Evolutionary conservation across 768 basidiomycete genomes (phyloP).

Genomic region (Boletus rufocinnamomeus): DNA sequence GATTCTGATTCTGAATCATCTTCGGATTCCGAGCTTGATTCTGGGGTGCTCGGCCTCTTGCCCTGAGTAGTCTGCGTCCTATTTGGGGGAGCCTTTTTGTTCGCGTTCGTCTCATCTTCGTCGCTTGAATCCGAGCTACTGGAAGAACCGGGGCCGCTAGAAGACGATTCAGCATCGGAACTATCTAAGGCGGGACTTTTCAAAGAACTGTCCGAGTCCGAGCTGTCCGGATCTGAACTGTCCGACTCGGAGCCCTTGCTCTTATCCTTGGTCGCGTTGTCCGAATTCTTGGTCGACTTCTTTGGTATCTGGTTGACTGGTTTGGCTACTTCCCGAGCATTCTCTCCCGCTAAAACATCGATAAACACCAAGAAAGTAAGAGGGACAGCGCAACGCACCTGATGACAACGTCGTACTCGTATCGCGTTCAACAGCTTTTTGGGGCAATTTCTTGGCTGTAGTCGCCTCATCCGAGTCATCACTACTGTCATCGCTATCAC

Average conservation of each 20-base stretch:
- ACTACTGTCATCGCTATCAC: constrained; percentile 13
- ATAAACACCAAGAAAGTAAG: neutral
- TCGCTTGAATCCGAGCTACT: constrained; percentile 18
- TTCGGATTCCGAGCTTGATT: constrained; percentile 31
- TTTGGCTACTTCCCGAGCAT: neutral
- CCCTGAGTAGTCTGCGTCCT: neutral
- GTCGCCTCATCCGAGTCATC: constrained; percentile 6
- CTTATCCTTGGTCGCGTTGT: neutral
- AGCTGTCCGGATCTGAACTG: constrained; percentile 19
- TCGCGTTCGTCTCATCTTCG: constrained; percentile 11
- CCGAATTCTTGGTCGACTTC: neutral
- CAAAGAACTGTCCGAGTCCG: constrained; percentile 20
- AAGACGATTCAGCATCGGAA: constrained; percentile 22
- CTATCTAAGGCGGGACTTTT: constrained; percentile 11
- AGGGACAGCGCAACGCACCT: constrained; percentile 16
- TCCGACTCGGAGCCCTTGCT: constrained; percentile 9
- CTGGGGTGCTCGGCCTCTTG: constrained; percentile 9
- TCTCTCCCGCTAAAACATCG: constrained; percentile 18
- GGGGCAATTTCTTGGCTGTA: constrained; percentile 3
- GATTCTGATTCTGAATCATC: constrained; percentile 7
- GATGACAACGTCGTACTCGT: constrained; percentile 45
- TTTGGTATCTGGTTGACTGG: neutral
- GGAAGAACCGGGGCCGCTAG: constrained; percentile 14
- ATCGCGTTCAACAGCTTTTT: constrained; percentile 30
- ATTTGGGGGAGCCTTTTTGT: constrained; percentile 1